phyloP scores from a whole-genome alignment of 768 basidiomycete species.

The Podaxis mareebaensis region DNA sequence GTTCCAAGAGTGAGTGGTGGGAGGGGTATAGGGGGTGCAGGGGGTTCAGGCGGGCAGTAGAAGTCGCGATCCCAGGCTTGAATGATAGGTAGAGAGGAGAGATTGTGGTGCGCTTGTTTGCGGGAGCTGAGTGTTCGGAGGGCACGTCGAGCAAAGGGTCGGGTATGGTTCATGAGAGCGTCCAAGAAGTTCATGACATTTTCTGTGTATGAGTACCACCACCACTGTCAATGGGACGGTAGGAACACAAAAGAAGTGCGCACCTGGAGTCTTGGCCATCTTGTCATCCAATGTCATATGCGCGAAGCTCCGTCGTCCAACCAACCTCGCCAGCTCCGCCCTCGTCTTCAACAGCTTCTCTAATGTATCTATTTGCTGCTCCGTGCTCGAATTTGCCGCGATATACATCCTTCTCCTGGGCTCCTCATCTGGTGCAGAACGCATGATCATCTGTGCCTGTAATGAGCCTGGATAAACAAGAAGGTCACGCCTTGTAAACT shows the following conservation, averaged over 20 bases:
- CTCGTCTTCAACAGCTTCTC: constrained; percentile 77
- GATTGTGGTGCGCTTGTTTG: constrained; percentile 74
- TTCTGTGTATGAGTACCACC: constrained; percentile 38
- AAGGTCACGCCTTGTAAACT: constrained; percentile 72
- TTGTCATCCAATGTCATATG: constrained; percentile 90
- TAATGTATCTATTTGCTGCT: constrained; percentile 72
- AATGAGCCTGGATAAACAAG: constrained; percentile 83
- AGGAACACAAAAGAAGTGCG: constrained; percentile 20
- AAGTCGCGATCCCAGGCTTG: constrained; percentile 98
- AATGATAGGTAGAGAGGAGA: constrained; percentile 60
- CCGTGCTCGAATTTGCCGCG: constrained; percentile 75
- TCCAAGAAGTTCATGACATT: constrained; percentile 88
- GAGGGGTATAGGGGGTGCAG: constrained; percentile 71
- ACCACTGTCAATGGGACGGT: neutral
- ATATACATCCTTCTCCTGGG: constrained; percentile 82
- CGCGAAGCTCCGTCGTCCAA: constrained; percentile 85
- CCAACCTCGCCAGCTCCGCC: constrained; percentile 78
- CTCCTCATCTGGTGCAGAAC: constrained; percentile 82
- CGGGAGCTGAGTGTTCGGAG: constrained; percentile 62
- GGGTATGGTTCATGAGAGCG: constrained; percentile 78
- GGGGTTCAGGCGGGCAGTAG: constrained; percentile 81
- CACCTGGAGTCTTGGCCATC: constrained; percentile 95
- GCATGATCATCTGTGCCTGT: constrained; percentile 93
- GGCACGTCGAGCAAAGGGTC: constrained; percentile 74
- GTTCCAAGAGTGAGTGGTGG: constrained; percentile 85